Base-by-base conservation (phyloP, 108 stramenopile genomes). In the Cyclotella atomus region DNA sequence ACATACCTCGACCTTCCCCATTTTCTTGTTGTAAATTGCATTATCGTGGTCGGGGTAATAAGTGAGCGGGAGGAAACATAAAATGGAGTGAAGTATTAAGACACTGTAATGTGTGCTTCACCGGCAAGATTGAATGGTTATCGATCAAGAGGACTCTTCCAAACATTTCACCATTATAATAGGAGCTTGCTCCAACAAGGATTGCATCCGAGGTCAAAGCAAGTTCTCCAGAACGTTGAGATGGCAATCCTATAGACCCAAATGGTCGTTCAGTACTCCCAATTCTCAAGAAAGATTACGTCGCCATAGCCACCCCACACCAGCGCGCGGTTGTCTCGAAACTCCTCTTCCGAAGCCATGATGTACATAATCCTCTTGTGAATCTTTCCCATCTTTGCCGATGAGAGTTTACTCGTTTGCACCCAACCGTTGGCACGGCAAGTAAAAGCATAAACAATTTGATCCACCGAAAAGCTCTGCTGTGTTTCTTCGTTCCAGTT, bases 401-500 rank as follows among this genome's bases (percentile, higher is more conserved):
- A 17, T 49, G 47, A 17, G 4, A 49, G 47, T 19, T 49, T 30
- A 0, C 29, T 19, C 15, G 0, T 57, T n/a, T 32, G 16, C 29
- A 32, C 56, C 61, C 61, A 62, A 38, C 25, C 43, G 2, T 27
- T 27, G 16, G 35, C 1, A 27, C 43, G 16, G 10, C 43, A 15
- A 21, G 61, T 14, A 21, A 62, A 62, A 4, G 14, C 61, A 43
- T 57, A 57, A 23, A 62, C 61, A 57, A 29, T 44, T 15, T 10
- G 61, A n/a, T n/a, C n/a, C n/a, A n/a, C n/a, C n/a, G n/a, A n/a
- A n/a, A n/a, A n/a, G n/a, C n/a, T n/a, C n/a, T n/a, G n/a, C n/a
- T n/a, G n/a, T n/a, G n/a, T n/a, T n/a, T n/a, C n/a, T 27, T 62
- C 43, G 35, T 35, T 7, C 2, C 20, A 23, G 16, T 9, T 10